Evolutionary conservation across 176 grass and related monocot species (phyloP), one percentile per base, ranked within the genome.

Genomic region (Juncus effusus): DNA sequence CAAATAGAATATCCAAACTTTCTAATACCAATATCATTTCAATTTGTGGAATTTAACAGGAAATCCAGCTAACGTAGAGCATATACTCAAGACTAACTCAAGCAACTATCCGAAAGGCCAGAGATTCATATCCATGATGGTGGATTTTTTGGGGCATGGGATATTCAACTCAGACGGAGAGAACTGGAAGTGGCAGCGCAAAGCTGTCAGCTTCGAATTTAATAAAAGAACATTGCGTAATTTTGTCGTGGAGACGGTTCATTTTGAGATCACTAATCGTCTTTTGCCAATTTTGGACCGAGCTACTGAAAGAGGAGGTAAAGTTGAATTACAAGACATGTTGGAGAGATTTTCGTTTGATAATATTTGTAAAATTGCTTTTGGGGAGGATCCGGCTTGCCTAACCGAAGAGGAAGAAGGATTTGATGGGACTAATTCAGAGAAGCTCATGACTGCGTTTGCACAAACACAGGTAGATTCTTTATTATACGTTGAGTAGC

Each of bases 311-410:
- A 10, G 11, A 7, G 63, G 8, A 3, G 39, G 1, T 6, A 56
- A 37, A 7, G 8, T 86, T 15, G 61, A 74, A 60, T n/a, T 87
- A 38, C 77, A 88, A 40, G 67, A 70, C 4, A 49, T 80, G 53
- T 62, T 88, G 0, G 80, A 83, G 70, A 63, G 80, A 3, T 88
- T 86, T 70, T 71, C 67, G 7, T 86, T 90, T 16, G 87, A 90
- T 44, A 90, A 68, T 59, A 90, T 90, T 51, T 90, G 87, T 41
- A 60, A 56, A 38, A 82, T 90, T 4, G 64, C 72, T 40, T 83
- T 75, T 66, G 68, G 80, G 11, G 76, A 90, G 35, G 87, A 90
- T 42, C 83, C 83, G 0, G 50, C 72, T 4, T 86, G 81, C 74
- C 85, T 88, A 57, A 49, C 73, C 4, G 67, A 76, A 10, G 66